phyloP scores from a whole-genome alignment of 2,329 filamentous ascomycete genomes.

The Neofusicoccum parvum region DNA sequence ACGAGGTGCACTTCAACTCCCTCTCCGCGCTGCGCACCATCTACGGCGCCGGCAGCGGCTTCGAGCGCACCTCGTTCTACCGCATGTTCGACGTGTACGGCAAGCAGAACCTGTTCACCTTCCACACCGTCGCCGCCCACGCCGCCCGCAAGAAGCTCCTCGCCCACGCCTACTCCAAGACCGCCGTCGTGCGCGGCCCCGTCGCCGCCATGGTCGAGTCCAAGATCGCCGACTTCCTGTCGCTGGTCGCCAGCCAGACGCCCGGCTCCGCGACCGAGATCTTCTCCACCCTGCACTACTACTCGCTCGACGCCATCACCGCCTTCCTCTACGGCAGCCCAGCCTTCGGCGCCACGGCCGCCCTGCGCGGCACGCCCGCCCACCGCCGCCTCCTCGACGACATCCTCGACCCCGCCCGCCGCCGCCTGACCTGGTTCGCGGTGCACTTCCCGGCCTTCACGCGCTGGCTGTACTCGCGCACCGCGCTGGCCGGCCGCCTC shows the following conservation, averaged over 20 bases:
- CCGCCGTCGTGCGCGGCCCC: slow-evolving; percentile 41
- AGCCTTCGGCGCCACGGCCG: slow-evolving; percentile 45
- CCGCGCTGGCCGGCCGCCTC: slow-evolving; percentile 40
- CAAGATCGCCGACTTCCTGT: neutral
- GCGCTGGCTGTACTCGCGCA: slow-evolving; percentile 51
- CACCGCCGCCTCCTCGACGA: neutral
- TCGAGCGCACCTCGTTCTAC: slow-evolving; percentile 55
- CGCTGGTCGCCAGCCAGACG: neutral
- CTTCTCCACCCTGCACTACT: slow-evolving; percentile 55
- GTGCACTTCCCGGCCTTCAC: slow-evolving; percentile 51
- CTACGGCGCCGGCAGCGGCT: slow-evolving; percentile 57
- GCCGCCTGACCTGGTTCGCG: slow-evolving; percentile 53
- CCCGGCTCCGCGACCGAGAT: slow-evolving; percentile 38
- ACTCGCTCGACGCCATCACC: slow-evolving; percentile 56
- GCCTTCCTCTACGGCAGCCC: slow-evolving; percentile 53
- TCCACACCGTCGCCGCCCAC: slow-evolving; percentile 31
- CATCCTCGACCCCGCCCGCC: slow-evolving; percentile 43
- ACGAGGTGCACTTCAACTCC: slow-evolving; percentile 49
- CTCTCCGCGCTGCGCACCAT: slow-evolving; percentile 54
- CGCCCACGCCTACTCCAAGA: slow-evolving; percentile 57
- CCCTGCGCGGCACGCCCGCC: slow-evolving; percentile 40
- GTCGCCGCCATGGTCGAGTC: slow-evolving; percentile 24
- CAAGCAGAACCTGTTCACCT: slow-evolving; percentile 56
- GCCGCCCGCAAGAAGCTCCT: slow-evolving; percentile 55
- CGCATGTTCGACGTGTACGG: slow-evolving; percentile 60